These are phyloP conservation scores for Microdochium trichocladiopsis DNA, from an alignment of 2,329 filamentous ascomycete genomes.

Conservation along the genomic window DNA sequence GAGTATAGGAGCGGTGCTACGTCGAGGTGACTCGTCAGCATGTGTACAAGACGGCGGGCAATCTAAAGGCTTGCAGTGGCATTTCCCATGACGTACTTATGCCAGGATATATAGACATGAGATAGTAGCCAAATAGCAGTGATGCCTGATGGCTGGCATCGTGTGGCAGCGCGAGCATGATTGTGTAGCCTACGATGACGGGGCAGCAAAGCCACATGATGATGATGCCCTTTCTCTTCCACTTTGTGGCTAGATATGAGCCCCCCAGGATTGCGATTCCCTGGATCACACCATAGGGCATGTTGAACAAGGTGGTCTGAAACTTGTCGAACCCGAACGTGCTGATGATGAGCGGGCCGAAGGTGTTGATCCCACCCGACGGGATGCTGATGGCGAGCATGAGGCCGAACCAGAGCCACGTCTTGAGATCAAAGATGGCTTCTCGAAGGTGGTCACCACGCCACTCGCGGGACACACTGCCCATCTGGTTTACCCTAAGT, in stretches of 20 bases:
- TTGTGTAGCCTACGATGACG: constrained; percentile 16
- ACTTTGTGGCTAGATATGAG: constrained; percentile 37
- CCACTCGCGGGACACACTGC: constrained; percentile 44
- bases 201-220: constrained; percentile 22
- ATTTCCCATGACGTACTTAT: constrained; percentile 29
- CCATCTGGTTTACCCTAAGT: constrained; percentile 47
- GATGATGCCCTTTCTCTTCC: constrained; percentile 44
- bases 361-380: constrained; percentile 46
- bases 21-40: constrained; percentile 6
- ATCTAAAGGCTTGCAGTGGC: too few species aligned
- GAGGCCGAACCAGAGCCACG: constrained; percentile 51
- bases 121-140: constrained; percentile 29
- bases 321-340: constrained; percentile 39
- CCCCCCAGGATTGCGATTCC: constrained; percentile 47
- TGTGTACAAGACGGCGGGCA: not conserved
- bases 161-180: constrained; percentile 16
- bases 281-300: constrained; percentile 48
- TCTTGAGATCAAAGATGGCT: constrained; percentile 48
- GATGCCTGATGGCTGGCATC: constrained; percentile 14
- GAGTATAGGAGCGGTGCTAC: constrained; percentile 52
- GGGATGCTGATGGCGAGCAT: constrained; percentile 47
- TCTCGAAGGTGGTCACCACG: constrained; percentile 44
- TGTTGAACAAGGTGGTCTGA: constrained; percentile 45
- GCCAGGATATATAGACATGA: constrained; percentile 48
- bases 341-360: constrained; percentile 44